Evolutionary conservation across 2,329 filamentous ascomycete genomes (phyloP).

Genomic region (Claviceps lovelessii): DNA sequence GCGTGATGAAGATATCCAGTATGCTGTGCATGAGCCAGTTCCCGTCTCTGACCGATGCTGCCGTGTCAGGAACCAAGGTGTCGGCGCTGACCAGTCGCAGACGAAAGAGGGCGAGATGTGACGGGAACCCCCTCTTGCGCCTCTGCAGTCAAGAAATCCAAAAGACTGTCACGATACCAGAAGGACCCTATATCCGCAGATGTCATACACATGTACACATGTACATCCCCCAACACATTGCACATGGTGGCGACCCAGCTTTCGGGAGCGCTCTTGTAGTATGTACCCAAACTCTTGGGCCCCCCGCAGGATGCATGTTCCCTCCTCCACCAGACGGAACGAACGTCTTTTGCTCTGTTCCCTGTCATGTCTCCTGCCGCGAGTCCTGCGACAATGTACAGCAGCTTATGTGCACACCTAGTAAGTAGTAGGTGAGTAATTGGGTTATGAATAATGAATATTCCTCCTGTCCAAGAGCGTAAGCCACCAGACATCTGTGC

Average conservation of each 20-base stretch:
- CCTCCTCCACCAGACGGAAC: too few relatives aligned
- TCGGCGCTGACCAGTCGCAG: not conserved
- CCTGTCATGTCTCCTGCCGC: too few relatives aligned
- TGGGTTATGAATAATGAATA: not conserved
- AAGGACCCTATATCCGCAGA: not conserved
- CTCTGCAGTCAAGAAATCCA: not conserved
- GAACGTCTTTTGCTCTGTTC: not conserved
- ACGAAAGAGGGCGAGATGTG: not conserved
- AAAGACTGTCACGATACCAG: not conserved
- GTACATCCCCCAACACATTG: not conserved
- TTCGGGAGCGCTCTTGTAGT: not conserved
- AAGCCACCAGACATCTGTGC: not conserved
- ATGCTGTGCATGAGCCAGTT: not conserved
- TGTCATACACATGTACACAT: not conserved
- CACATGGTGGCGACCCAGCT: not conserved
- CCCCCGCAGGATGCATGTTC: not conserved
- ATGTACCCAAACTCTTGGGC: not conserved
- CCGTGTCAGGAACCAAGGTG: not conserved
- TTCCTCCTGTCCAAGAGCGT: not conserved
- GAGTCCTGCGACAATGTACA: too few relatives aligned
- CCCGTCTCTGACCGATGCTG: conserved; percentile 1
- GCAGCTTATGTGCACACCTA: too few relatives aligned
- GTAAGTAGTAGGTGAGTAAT: not conserved
- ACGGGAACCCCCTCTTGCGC: not conserved
- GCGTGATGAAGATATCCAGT: not conserved